Conservation (phyloP, 148 eudicot species). For the Camellia lanceoleosa region DNA sequence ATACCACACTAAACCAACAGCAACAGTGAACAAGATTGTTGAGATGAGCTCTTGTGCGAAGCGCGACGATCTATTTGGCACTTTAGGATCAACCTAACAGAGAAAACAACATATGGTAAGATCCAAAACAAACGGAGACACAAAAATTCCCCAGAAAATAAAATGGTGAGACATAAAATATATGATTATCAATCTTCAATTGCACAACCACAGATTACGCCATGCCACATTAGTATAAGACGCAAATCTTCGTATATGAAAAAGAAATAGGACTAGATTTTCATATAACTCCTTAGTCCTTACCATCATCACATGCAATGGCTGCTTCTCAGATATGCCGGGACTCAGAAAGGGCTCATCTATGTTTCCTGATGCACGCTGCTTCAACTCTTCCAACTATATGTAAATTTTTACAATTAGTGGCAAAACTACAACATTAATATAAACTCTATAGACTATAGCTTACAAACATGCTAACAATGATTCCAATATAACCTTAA, state of each 20-base stretch:
- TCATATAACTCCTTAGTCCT: constrained; percentile 21
- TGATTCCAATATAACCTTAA: not conserved
- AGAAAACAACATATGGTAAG: constrained; percentile 14
- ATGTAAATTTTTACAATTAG: constrained; percentile 18
- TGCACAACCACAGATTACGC: not conserved
- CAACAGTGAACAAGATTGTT: constrained; percentile 68
- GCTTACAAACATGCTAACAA: not conserved
- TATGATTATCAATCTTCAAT: not conserved
- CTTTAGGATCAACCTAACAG: constrained; percentile 80
- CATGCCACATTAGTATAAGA: not conserved
- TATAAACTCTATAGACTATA: not conserved
- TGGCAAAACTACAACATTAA: not conserved
- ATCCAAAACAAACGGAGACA: not conserved
- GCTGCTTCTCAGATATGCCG: constrained; percentile 92
- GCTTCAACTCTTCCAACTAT: constrained; percentile 89
- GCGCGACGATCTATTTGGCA: constrained; percentile 58
- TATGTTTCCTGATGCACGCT: constrained; percentile 75
- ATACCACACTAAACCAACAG: constrained; percentile 79
- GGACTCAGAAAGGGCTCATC: constrained; percentile 71
- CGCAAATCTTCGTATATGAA: not conserved
- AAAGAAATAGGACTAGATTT: not conserved
- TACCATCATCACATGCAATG: constrained; percentile 98
- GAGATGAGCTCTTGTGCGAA: constrained; percentile 76
- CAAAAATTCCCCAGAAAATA: not conserved
- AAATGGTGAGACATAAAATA: not conserved